Evolutionary conservation across 2,329 filamentous ascomycete species (phyloP).

Genomic region (Rhynchosporium secalis): DNA sequence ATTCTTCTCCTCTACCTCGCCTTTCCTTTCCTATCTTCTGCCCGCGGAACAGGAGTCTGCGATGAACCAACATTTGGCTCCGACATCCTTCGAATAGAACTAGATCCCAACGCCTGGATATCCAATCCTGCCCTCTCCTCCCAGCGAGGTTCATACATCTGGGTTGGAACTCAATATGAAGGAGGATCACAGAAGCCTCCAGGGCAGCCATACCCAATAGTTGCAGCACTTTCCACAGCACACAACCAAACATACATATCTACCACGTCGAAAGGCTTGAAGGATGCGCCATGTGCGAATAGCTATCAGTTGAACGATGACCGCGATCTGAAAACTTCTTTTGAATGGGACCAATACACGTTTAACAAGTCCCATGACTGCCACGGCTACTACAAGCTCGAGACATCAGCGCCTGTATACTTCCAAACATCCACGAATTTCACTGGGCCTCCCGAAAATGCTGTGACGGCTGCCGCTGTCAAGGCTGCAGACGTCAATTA

Average conservation of each 20-base stretch:
- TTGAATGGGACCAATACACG: conserved; percentile 4
- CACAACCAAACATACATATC: conserved; percentile 59
- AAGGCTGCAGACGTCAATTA: not conserved
- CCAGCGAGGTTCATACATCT: conserved; percentile 16
- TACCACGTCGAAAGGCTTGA: conserved; percentile 77
- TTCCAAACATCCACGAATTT: conserved; percentile 17
- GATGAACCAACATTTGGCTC: not conserved
- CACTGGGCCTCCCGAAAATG: conserved; percentile 17
- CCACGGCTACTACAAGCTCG: conserved; percentile 14
- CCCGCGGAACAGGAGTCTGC: conserved; percentile 2
- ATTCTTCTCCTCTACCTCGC: conserved; percentile 11
- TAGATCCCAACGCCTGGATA: conserved; percentile 15
- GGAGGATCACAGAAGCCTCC: conserved; percentile 6
- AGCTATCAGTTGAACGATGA: conserved; percentile 15
- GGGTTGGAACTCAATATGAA: conserved; percentile 17
- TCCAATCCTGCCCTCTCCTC: conserved; percentile 11
- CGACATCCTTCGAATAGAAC: conserved; percentile 15
- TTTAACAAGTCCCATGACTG: conserved; percentile 14
- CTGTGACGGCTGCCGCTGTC: not conserved
- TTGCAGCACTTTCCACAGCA: conserved; percentile 15
- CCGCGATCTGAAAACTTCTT: not conserved
- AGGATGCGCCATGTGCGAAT: conserved; percentile 60
- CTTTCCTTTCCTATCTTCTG: not conserved
- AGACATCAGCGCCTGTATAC: conserved; percentile 15
- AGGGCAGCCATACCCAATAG: conserved; percentile 10